Conservation (phyloP, 2,329 filamentous ascomycete genomes). For the Leptographium flavum region DNA sequence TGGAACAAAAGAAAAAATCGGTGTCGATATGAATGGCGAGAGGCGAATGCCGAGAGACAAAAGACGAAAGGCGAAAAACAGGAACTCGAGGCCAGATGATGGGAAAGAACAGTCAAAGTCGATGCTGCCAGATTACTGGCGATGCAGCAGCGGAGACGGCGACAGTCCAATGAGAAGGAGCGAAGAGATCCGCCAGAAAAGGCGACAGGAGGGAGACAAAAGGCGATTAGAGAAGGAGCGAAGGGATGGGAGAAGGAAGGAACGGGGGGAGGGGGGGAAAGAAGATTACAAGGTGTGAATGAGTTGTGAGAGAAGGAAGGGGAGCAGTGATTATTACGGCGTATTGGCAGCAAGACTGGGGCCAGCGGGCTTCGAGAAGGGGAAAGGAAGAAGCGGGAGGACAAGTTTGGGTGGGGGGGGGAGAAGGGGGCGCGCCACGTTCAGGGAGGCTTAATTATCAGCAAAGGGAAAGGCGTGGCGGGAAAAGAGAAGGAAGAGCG, state of each 20-base stretch:
- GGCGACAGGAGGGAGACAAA: not conserved
- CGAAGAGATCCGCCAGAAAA: not conserved
- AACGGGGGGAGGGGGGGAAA: not conserved
- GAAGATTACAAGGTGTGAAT: not conserved
- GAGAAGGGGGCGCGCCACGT: slow-evolving; percentile 6
- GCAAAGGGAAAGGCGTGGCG: not conserved
- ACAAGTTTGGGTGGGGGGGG: not conserved
- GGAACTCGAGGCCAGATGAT: not conserved
- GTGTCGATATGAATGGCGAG: no score
- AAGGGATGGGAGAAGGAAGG: slow-evolving; percentile 1
- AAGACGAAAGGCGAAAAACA: not conserved
- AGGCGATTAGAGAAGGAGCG: not conserved
- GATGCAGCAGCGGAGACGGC: slow-evolving; percentile 3
- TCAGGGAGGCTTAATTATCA: not conserved
- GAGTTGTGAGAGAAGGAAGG: not conserved
- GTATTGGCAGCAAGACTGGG: slow-evolving; percentile 1
- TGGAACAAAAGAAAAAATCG: no score
- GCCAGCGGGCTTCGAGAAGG: slow-evolving; percentile 10
- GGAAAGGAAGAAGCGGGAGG: slow-evolving; percentile 8
- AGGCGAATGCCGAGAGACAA: no score
- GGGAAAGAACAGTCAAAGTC: not conserved
- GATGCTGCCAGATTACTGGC: no score
- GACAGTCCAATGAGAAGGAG: slow-evolving; percentile 6
- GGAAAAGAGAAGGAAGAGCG: not conserved
- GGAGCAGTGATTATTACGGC: not conserved